Evolutionary conservation across 257 asterid species (phyloP).

Genomic region (Lycium ferocissimum): DNA sequence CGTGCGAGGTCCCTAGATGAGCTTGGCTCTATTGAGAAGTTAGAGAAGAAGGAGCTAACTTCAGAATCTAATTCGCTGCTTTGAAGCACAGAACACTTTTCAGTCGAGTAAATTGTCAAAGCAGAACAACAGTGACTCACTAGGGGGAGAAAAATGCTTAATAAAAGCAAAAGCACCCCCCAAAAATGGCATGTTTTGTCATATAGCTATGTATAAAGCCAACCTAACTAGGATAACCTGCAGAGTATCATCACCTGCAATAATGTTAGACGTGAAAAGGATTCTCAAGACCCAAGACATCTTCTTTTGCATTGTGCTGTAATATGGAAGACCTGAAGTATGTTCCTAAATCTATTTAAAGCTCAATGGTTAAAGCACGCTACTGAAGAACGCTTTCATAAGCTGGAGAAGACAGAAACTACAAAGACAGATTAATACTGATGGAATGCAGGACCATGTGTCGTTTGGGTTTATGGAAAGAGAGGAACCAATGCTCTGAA

Average conservation of each 20-base stretch:
- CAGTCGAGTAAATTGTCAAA: background rate
- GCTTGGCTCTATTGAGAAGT: background rate
- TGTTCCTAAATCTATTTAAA: background rate
- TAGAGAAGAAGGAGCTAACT: background rate
- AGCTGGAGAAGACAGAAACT: conserved; percentile 14
- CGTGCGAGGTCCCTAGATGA: background rate
- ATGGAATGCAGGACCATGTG: background rate
- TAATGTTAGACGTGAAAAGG: background rate
- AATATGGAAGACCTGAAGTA: background rate
- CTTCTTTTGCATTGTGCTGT: background rate
- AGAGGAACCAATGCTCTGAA: background rate
- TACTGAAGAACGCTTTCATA: background rate
- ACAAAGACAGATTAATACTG: background rate
- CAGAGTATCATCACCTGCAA: background rate
- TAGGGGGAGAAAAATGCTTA: background rate
- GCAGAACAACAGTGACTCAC: background rate
- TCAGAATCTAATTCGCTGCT: conserved; percentile 1
- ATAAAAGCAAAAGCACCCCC: background rate
- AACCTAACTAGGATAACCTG: background rate
- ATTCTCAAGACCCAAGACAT: conserved; percentile 25
- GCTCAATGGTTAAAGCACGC: background rate
- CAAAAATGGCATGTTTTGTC: background rate
- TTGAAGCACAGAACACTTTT: background rate
- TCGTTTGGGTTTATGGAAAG: background rate
- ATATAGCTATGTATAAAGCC: background rate